Conservation (phyloP, 192 early-diverging fungal genomes). For the Coemansia sp. region DNA sequence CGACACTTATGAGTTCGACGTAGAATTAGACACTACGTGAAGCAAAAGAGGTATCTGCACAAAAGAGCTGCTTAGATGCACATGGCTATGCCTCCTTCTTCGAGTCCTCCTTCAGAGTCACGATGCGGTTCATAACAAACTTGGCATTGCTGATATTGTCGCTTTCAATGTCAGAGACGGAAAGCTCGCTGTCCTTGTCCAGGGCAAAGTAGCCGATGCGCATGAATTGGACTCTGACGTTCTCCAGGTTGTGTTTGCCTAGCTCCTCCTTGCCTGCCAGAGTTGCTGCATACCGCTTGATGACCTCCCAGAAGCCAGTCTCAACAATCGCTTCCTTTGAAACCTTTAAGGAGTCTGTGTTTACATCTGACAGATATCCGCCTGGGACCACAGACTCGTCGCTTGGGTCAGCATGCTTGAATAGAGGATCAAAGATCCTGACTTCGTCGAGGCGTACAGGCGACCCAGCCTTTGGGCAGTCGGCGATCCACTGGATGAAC, state of each 20-base stretch:
- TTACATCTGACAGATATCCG: slow-evolving; percentile 90
- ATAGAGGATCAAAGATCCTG: slow-evolving; percentile 83
- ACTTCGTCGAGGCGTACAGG: slow-evolving; percentile 85
- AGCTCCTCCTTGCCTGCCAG: slow-evolving; percentile 57
- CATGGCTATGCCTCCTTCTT: slow-evolving; percentile 34
- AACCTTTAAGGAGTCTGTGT: slow-evolving; percentile 73
- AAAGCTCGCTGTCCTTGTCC: slow-evolving; percentile 83
- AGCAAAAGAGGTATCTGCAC: no score
- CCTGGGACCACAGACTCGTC: slow-evolving; percentile 79
- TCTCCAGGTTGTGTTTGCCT: slow-evolving; percentile 69
- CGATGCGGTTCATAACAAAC: slow-evolving; percentile 68
- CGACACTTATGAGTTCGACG: not conserved
- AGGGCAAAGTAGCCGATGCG: slow-evolving; percentile 99
- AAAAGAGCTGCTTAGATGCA: no score
- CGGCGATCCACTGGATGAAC: slow-evolving; percentile 98
- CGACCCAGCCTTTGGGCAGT: slow-evolving; percentile 78
- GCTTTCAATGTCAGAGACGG: slow-evolving; percentile 59
- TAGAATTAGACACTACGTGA: not conserved
- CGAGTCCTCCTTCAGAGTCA: slow-evolving; percentile 71
- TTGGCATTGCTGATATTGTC: slow-evolving; percentile 62
- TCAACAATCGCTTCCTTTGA: slow-evolving; percentile 77
- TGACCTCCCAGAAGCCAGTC: slow-evolving; percentile 74
- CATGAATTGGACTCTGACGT: slow-evolving; percentile 89
- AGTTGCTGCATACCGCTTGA: slow-evolving; percentile 57
- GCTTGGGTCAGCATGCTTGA: slow-evolving; percentile 86